A percentile compares a stretch with the other conserved stretches of the same genome.
phyloP scores from a whole-genome alignment of 345 rosid genomes.

The Dimocarpus longan region DNA sequence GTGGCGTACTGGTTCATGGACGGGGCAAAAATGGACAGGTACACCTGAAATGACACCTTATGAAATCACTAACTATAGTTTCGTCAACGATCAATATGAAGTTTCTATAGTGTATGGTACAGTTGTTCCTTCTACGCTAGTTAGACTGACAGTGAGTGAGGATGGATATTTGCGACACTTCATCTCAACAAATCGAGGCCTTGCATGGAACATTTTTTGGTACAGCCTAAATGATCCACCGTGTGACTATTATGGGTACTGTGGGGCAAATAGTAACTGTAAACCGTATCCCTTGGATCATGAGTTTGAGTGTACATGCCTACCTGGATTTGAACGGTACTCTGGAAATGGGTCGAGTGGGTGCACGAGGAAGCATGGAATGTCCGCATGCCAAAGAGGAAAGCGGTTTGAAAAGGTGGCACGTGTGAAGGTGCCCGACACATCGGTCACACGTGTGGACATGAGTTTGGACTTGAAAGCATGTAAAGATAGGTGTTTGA shows the following conservation, averaged over 20 bases:
- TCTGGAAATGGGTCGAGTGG: conserved; percentile 50
- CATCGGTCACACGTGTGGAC: conserved; percentile 36
- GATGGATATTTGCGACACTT: conserved; percentile 41
- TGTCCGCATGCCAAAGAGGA: conserved; percentile 28
- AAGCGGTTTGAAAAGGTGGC: conserved; percentile 55
- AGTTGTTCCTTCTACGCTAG: conserved; percentile 28
- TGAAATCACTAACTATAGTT: neutral
- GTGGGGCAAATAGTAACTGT: conserved; percentile 58
- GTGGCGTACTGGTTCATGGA: conserved; percentile 53
- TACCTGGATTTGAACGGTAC: conserved; percentile 72
- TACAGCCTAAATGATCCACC: conserved; percentile 49
- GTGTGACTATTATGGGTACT: conserved; percentile 59
- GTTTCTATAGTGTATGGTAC: conserved; percentile 30
- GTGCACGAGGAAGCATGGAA: conserved; percentile 40
- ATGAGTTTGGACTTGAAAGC: conserved; percentile 35
- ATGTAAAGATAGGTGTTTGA: conserved; percentile 32
- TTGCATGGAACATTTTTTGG: conserved; percentile 49
- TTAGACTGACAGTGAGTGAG: conserved; percentile 54
- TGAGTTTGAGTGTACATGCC: conserved; percentile 51
- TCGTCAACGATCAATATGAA: conserved; percentile 35
- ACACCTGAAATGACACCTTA: neutral
- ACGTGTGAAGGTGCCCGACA: conserved; percentile 53
- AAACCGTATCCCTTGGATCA: conserved; percentile 31
- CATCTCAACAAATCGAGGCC: conserved; percentile 43
- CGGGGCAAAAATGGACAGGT: conserved; percentile 55